phyloP scores from a whole-genome alignment of 805 yeast species.

The Saccharomycopsis selenospora region DNA sequence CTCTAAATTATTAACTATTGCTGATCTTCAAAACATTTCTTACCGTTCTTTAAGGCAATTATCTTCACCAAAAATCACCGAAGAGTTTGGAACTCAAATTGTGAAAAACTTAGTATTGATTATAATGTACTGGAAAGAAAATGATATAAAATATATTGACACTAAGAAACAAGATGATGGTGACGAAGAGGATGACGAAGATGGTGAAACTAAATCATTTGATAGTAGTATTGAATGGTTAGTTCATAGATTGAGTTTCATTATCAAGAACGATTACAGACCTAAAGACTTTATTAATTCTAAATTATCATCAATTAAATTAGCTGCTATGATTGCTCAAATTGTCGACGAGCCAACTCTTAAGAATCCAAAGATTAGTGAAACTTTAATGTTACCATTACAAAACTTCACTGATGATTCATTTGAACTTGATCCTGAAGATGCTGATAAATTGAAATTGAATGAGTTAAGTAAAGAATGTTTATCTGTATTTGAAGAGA shows the following conservation, averaged over 20 bases:
- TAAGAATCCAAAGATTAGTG: constrained; percentile 35
- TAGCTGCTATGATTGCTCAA: constrained; percentile 58
- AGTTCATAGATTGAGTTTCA: constrained; percentile 50
- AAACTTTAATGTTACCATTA: constrained; percentile 43
- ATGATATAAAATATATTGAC: constrained; percentile 33
- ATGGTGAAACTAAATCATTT: constrained; percentile 21
- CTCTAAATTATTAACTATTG: constrained; percentile 31
- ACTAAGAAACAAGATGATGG: constrained; percentile 27
- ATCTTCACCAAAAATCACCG: constrained; percentile 68
- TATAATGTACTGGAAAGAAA: constrained; percentile 52
- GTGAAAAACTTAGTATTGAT: constrained; percentile 61
- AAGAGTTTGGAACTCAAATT: constrained; percentile 53
- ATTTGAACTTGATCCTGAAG: constrained; percentile 32
- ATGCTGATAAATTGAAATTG: constrained; percentile 40
- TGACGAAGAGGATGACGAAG: constrained; percentile 25
- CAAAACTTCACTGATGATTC: constrained; percentile 41
- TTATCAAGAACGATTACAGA: constrained; percentile 60
- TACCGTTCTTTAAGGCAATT: constrained; percentile 68
- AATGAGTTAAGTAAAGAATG: constrained; percentile 54
- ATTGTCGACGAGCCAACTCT: constrained; percentile 39
- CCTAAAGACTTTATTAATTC: constrained; percentile 47
- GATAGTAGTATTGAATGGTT: constrained; percentile 51
- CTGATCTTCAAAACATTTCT: constrained; percentile 60
- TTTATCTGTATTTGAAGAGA: constrained; percentile 54
- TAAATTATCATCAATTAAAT: constrained; percentile 63